Conservation (phyloP, 2,329 filamentous ascomycete genomes). For the Dichotomopilus funicola region DNA sequence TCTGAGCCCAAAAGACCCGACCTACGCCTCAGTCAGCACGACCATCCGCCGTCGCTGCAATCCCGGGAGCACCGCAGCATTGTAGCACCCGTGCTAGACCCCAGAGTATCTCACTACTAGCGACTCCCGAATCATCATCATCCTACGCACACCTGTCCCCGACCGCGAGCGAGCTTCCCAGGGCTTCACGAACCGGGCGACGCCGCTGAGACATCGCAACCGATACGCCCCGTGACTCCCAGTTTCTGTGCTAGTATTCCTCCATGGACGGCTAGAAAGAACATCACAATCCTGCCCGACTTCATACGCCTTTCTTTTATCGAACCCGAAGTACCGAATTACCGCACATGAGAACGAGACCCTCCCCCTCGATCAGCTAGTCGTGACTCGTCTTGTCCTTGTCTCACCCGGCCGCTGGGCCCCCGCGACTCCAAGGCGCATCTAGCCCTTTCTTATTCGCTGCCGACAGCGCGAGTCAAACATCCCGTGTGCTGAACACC, state of each 20-base stretch:
- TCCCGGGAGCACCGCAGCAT: slow-evolving; percentile 1
- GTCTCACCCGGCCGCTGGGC: background rate
- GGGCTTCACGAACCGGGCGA: background rate
- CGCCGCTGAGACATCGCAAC: slow-evolving; percentile 2
- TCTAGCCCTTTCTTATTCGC: background rate
- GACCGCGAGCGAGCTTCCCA: too few relatives aligned
- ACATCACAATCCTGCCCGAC: background rate
- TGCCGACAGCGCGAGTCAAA: background rate
- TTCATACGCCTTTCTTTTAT: background rate
- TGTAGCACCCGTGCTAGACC: background rate
- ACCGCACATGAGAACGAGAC: too few relatives aligned
- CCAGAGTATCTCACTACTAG: too few relatives aligned
- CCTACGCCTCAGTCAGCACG: slow-evolving; percentile 4
- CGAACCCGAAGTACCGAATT: too few relatives aligned
- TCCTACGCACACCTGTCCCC: too few relatives aligned
- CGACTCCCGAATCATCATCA: too few relatives aligned
- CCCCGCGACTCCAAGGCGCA: background rate
- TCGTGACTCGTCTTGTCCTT: background rate
- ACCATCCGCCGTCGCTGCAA: background rate
- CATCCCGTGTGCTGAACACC: background rate
- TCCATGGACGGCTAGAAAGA: slow-evolving; percentile 13
- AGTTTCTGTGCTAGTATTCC: background rate
- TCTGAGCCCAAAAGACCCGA: background rate
- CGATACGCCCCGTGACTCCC: slow-evolving; percentile 9
- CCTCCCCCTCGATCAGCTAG: background rate